phyloP scores from a whole-genome alignment of 2,329 filamentous ascomycete genomes.

The Sporothrix humicola region DNA sequence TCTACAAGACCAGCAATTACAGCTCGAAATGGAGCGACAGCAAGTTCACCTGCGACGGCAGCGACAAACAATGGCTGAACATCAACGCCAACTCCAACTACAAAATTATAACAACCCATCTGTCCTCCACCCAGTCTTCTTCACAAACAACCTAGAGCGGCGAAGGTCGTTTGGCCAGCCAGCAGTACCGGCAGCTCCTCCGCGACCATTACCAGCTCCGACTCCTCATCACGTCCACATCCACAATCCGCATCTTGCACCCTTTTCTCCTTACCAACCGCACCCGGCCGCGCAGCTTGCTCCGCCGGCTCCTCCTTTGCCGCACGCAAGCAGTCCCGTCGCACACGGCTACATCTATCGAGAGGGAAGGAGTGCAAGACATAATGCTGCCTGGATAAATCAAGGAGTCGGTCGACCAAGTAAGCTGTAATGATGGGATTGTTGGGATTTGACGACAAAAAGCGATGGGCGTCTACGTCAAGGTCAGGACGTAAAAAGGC shows the following conservation, averaged over 20 bases:
- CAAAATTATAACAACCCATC: constrained; percentile 56
- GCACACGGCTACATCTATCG: constrained; percentile 67
- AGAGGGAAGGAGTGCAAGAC: no score
- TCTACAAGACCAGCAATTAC: constrained; percentile 41
- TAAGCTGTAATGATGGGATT: constrained; percentile 26
- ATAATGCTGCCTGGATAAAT: constrained; percentile 30
- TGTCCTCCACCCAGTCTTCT: constrained; percentile 75
- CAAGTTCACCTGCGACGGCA: not conserved
- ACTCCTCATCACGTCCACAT: constrained; percentile 30
- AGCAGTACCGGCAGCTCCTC: constrained; percentile 34
- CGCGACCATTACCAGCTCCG: not conserved
- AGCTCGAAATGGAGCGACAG: constrained; percentile 15
- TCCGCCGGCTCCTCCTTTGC: constrained; percentile 28
- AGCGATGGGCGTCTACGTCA: not conserved
- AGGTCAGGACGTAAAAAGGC: not conserved
- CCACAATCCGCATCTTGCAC: constrained; percentile 37
- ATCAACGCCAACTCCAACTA: no score
- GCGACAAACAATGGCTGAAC: not conserved
- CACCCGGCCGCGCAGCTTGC: constrained; percentile 3
- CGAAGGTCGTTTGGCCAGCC: constrained; percentile 42
- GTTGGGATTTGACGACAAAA: not conserved
- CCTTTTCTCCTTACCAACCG: constrained; percentile 27
- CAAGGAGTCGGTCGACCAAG: not conserved
- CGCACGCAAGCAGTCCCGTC: constrained; percentile 53
- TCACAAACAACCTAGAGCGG: constrained; percentile 67